Base-by-base conservation (phyloP, 805 yeast species). In the Ogataea glucozyma region DNA sequence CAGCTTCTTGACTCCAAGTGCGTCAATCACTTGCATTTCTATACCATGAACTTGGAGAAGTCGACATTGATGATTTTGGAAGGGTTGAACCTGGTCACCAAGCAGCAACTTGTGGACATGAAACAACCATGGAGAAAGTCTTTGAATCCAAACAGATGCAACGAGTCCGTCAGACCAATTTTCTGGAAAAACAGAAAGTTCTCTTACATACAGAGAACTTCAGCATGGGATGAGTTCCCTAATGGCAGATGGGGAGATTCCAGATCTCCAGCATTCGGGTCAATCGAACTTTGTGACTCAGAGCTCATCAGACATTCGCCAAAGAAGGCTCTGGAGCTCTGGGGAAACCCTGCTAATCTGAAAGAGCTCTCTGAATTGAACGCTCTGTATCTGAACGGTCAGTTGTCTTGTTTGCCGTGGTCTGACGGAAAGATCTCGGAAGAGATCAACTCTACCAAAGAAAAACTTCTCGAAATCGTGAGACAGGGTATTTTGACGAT, bases 231-330 rank as follows among this genome's bases (percentile, higher is more conserved):
- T 67, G 99, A 93, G 65, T 93, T 91, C 60, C 99, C 99, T 39
- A 93, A 91, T 65, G 99, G 99, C 47, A 76, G 99, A 69, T 93
- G 97, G 90, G 99, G 99, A 57, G 97, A 93, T 63, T 87, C 97
- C 3, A 75, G 96, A 46, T 93, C 98, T 31, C 99, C 99, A 4
- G 98, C 98, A 2, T 90, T 85, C 67, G 96, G 96, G 57, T 95
- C 87, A 51, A 74, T 89, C 44, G 96, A 88, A 61, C 73, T 85
- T 40, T 83, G 82, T 53, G 93, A 91, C 16, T 78, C 88, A 26
- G 81, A 84, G 19, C 71, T 89, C 58, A 78, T 90, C 54, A 79
- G 96, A 64, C 96, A 88, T 64, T 79, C 90, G 2, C 82, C 88
- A 4, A 81, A 83, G 48, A 83, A 81, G 62, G 89, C 95, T 1